Evolutionary conservation across 345 rosid genomes (phyloP).

Genomic region (Rubroshorea leprosula): DNA sequence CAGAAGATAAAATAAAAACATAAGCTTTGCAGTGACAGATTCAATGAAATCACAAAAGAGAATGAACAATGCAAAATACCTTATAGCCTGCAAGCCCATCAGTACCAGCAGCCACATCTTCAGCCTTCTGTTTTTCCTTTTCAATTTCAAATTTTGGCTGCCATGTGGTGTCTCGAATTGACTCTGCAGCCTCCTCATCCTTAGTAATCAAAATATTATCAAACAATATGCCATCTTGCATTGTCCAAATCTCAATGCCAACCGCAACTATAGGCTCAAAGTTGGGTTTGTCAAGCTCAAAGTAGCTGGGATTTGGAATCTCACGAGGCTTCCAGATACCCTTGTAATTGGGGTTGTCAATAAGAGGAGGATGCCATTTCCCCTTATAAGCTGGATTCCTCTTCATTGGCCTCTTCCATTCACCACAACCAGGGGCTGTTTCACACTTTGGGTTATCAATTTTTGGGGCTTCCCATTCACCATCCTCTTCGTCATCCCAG

Average conservation of each 20-base stretch:
- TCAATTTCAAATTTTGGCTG: constrained; percentile 62
- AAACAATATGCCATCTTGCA: constrained; percentile 84
- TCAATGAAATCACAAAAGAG: neutral
- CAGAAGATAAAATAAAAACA: constrained; percentile 13
- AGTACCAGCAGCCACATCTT: constrained; percentile 50
- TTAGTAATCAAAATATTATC: constrained; percentile 69
- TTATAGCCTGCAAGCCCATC: constrained; percentile 45
- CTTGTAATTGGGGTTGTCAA: constrained; percentile 78
- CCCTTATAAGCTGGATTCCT: constrained; percentile 85
- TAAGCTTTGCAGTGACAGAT: neutral
- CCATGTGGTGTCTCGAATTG: constrained; percentile 50
- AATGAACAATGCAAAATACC: constrained; percentile 25
- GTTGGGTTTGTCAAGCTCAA: constrained; percentile 66
- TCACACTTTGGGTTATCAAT: constrained; percentile 76
- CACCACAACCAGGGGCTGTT: constrained; percentile 77
- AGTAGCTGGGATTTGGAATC: constrained; percentile 71
- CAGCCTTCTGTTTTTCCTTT: constrained; percentile 72
- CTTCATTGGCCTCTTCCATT: constrained; percentile 84
- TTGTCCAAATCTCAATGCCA: constrained; percentile 91
- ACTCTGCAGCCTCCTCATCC: constrained; percentile 58
- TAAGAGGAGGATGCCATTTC: constrained; percentile 70
- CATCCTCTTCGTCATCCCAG: constrained; percentile 96
- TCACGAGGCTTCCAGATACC: constrained; percentile 85
- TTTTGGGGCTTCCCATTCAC: constrained; percentile 89
- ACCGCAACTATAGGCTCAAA: constrained; percentile 77